phyloP scores from a whole-genome alignment of 2,329 filamentous ascomycete genomes.

The Monosporascus sp. region DNA sequence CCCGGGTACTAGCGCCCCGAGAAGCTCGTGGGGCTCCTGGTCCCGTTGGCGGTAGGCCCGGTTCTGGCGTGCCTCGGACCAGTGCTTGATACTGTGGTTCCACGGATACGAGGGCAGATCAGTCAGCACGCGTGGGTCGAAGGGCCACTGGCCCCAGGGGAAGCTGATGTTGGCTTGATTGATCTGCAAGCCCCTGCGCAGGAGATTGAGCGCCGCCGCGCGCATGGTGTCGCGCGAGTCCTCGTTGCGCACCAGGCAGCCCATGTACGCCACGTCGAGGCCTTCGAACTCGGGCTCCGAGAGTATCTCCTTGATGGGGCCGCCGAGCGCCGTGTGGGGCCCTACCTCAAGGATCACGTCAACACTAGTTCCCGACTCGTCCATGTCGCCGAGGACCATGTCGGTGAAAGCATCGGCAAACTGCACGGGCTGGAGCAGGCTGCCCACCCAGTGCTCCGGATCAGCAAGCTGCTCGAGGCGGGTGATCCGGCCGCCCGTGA shows the following conservation, averaged over 20 bases:
- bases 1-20: conserved; percentile 4
- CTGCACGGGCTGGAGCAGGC: conserved; percentile 19
- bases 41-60: conserved; percentile 3
- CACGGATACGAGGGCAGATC: conserved; percentile 14
- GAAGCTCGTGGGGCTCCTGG: conserved; percentile 9
- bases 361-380: conserved; percentile 4
- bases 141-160: not conserved
- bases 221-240: conserved; percentile 9
- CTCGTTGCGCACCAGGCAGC: conserved; percentile 9
- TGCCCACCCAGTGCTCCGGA: conserved; percentile 16
- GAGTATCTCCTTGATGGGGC: conserved; percentile 24
- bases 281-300: not conserved
- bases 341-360: conserved; percentile 26
- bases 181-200: conserved; percentile 5
- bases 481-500: conserved; percentile 9
- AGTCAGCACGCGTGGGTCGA: not conserved
- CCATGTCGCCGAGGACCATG: conserved; percentile 6
- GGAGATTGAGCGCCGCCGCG: not conserved
- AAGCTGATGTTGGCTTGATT: conserved; percentile 3
- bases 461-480: not conserved
- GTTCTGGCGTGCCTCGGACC: conserved; percentile 10
- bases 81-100: conserved; percentile 9
- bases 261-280: conserved; percentile 6
- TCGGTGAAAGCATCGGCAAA: conserved; percentile 17
- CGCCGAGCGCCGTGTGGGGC: conserved; percentile 29